phyloP scores from a whole-genome alignment of 352 stramenopile genomes.

The Phytopythium chamaehyphon region DNA sequence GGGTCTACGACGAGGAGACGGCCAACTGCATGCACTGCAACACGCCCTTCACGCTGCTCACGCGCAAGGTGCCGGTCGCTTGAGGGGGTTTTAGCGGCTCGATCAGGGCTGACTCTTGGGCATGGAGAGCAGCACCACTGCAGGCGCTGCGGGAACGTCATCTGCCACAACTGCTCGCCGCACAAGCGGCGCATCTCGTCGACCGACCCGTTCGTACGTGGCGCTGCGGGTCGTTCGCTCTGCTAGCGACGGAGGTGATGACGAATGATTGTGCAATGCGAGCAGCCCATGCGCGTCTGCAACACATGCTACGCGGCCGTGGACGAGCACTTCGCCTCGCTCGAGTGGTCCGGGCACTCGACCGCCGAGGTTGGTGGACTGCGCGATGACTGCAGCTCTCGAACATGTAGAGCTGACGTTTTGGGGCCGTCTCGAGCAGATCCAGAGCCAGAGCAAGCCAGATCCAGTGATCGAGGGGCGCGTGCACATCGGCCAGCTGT shows the following conservation, averaged over 20 bases:
- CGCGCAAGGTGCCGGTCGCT: slow-evolving; percentile 52
- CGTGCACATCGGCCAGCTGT: slow-evolving; percentile 82
- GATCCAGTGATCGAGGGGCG: slow-evolving; percentile 79
- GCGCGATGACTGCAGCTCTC: too few species aligned
- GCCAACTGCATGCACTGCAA: slow-evolving; percentile 88
- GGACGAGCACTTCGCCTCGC: slow-evolving; percentile 79
- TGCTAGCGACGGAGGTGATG: neutral
- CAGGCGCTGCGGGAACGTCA: slow-evolving; percentile 76
- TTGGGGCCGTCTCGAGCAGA: slow-evolving; percentile 3
- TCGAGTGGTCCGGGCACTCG: slow-evolving; percentile 81
- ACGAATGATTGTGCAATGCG: neutral
- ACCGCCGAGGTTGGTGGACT: slow-evolving; percentile 39
- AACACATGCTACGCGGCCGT: slow-evolving; percentile 83
- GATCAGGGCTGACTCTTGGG: neutral
- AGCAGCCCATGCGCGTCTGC: slow-evolving; percentile 83
- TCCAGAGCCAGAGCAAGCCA: slow-evolving; percentile 55
- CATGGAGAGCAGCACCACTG: slow-evolving; percentile 62
- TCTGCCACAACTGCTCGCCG: slow-evolving; percentile 84
- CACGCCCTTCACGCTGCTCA: slow-evolving; percentile 77
- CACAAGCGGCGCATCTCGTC: slow-evolving; percentile 81
- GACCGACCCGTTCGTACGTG: slow-evolving; percentile 75
- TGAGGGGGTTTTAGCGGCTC: neutral
- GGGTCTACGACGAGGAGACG: slow-evolving; percentile 83
- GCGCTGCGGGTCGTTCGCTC: too few species aligned
- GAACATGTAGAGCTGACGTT: neutral